Base-by-base conservation (phyloP, 2,329 filamentous ascomycete species). In the Colletotrichum sp. region DNA sequence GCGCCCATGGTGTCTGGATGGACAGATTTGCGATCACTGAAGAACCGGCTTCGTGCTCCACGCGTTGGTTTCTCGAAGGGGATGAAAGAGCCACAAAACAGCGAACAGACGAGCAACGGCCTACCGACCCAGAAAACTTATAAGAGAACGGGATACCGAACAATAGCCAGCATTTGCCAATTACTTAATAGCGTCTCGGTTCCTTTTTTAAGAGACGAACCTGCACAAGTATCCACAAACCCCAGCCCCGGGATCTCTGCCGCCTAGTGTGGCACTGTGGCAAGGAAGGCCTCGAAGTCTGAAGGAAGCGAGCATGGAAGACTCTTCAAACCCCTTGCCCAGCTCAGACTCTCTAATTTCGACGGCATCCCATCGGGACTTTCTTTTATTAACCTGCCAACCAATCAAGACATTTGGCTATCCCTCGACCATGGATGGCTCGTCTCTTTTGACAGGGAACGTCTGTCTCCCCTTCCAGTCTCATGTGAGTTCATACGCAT, bases 31-130 rank as follows among this genome's bases (percentile, higher is more conserved):
- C 27, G 43, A 31, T 66, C 13, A 21, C 57, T 62, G 68, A 73
- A 71, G 68, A 67, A 63, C 71, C 68, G 43, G 68, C 62, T 73
- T 71, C 62, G 68, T 51, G 33, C 68, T 71, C 43, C 34, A 67
- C 62, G 62, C 13, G 33, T 38, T 62, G 47, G 31, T 36, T 59
- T 51, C 11, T 34, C 27, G 51, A 21, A 51, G 18, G 47, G 29
- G 15, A 21, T n/a, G 13, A 21, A 36, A 36, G 62, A 34, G 31
- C 71, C 34, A 63, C 68, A 63, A 63, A 51, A 62, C 21, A 31
- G 21, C 15, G 21, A 24, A 21, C 8, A 61, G 24, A 33, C 24
- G 8, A 36, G 29, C 16, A 72, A 47, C 31, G 18, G 63, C 54
- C 16, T 51, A 47, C 12, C 33, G 43, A 21, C 47, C 62, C 62